Conservation (phyloP, 2,329 filamentous ascomycete genomes). For the Fusarium sp. region DNA sequence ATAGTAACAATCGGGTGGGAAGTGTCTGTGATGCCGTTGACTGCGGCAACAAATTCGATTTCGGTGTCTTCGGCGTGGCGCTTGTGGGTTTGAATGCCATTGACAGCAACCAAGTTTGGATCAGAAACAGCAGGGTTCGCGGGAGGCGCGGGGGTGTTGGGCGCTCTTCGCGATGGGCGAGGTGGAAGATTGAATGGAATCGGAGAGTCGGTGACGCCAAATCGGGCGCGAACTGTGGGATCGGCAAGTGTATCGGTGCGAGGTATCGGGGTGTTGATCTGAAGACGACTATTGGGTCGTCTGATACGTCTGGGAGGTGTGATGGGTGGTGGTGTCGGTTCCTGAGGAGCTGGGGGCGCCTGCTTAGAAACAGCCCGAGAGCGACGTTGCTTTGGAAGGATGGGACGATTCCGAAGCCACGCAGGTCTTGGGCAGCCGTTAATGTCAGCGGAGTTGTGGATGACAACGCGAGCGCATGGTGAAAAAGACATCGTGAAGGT, state of each 20-base stretch:
- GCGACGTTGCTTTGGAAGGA: constrained; percentile 20
- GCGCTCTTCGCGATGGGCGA: background rate
- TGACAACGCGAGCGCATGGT: constrained; percentile 4
- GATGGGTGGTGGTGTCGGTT: constrained; percentile 1
- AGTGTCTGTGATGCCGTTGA: constrained; percentile 28
- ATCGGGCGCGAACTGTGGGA: constrained; percentile 10
- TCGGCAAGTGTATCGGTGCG: constrained; percentile 23
- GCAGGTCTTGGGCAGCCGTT: constrained; percentile 19
- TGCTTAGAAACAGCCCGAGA: constrained; percentile 10
- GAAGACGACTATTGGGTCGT: constrained; percentile 18
- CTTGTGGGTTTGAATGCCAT: constrained; percentile 48
- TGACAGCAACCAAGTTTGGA: constrained; percentile 32
- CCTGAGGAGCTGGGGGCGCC: background rate
- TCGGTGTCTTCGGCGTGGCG: constrained; percentile 47
- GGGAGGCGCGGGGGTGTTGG: background rate
- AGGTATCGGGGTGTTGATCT: constrained; percentile 28
- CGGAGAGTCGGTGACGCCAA: constrained; percentile 17
- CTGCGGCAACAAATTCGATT: constrained; percentile 46
- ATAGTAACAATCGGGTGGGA: constrained; percentile 27
- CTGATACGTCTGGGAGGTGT: constrained; percentile 27
- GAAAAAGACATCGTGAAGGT: constrained; percentile 22
- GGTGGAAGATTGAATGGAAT: background rate
- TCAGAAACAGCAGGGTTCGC: background rate
- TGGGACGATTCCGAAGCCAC: constrained; percentile 6
- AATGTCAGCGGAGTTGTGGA: constrained; percentile 20